These are phyloP conservation scores for Syzygium grande DNA, from an alignment of 345 rosid genomes.

Conservation along the genomic window DNA sequence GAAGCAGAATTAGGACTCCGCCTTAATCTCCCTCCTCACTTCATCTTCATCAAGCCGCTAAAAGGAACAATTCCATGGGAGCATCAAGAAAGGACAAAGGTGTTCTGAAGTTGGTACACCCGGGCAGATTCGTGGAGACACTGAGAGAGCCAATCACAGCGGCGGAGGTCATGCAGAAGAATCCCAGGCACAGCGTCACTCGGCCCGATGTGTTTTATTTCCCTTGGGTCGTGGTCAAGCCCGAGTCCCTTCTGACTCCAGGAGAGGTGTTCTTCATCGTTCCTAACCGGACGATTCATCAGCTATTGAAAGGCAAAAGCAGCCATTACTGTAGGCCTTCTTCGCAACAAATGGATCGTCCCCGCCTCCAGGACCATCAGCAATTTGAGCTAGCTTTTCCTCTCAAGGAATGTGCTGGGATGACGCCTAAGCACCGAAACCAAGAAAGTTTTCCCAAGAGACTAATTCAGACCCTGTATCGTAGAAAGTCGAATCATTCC, in stretches of 20 bases:
- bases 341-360: not conserved
- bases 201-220: conserved; percentile 34
- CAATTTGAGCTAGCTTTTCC: not conserved
- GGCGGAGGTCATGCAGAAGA: conserved; percentile 27
- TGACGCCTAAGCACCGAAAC: not conserved
- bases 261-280: conserved; percentile 40
- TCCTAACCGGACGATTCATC: conserved; percentile 23
- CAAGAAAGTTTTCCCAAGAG: not conserved
- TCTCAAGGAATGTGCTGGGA: not conserved
- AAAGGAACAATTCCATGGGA: not conserved
- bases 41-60: not conserved
- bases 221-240: conserved; percentile 43
- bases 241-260: conserved; percentile 16
- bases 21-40: not conserved
- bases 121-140: conserved; percentile 27
- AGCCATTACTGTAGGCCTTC: not conserved
- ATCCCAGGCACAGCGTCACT: conserved; percentile 40
- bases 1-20: not conserved
- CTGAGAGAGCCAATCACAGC: conserved; percentile 24
- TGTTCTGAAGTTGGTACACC: conserved; percentile 30
- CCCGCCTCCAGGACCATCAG: not conserved
- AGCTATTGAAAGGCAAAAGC: conserved; percentile 14
- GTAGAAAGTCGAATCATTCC: not conserved
- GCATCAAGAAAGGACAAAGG: not conserved
- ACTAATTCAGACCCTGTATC: not conserved